Percentiles rank a stretch among this genome's conserved stretches.
Conservation (phyloP, 2,329 filamentous ascomycete species). For the Aspergillus nomiae region DNA sequence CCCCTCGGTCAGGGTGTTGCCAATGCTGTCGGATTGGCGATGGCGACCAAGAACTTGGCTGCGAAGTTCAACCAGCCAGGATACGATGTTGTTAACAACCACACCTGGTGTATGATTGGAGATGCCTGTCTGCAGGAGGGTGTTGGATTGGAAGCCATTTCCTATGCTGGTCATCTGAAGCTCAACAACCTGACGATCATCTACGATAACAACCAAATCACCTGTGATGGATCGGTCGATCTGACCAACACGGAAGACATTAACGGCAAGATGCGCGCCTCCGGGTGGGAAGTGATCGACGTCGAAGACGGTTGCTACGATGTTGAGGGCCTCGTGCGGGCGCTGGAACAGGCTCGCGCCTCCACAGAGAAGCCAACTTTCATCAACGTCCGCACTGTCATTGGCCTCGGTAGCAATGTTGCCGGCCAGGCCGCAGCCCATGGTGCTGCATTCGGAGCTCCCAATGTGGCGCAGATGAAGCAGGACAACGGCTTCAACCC, state of each 20-base stretch:
- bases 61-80: conserved; percentile 56
- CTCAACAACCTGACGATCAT: conserved; percentile 60
- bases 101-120: conserved; percentile 60
- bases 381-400: conserved; percentile 61
- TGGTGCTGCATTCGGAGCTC: conserved; percentile 58
- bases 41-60: conserved; percentile 59
- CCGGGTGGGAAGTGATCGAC: conserved; percentile 59
- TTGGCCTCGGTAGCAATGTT: conserved; percentile 53
- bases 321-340: conserved; percentile 50
- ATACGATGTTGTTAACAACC: conserved; percentile 53
- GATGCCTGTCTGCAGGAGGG: conserved; percentile 63
- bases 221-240: conserved; percentile 60
- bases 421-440: conserved; percentile 56
- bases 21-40: conserved; percentile 62
- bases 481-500: conserved; percentile 52
- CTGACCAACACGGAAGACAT: conserved; percentile 58
- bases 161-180: conserved; percentile 57
- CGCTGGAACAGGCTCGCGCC: conserved; percentile 48
- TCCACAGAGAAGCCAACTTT: conserved; percentile 57
- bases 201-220: conserved; percentile 65
- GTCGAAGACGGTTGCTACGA: conserved; percentile 57
- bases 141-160: conserved; percentile 59
- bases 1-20: conserved; percentile 63
- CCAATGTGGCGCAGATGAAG: conserved; percentile 61
- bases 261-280: conserved; percentile 60